A percentile compares a stretch with the other conserved stretches of the same genome.
Conservation (phyloP, 306 rosid genomes). For the Echinosophora koreensis region DNA sequence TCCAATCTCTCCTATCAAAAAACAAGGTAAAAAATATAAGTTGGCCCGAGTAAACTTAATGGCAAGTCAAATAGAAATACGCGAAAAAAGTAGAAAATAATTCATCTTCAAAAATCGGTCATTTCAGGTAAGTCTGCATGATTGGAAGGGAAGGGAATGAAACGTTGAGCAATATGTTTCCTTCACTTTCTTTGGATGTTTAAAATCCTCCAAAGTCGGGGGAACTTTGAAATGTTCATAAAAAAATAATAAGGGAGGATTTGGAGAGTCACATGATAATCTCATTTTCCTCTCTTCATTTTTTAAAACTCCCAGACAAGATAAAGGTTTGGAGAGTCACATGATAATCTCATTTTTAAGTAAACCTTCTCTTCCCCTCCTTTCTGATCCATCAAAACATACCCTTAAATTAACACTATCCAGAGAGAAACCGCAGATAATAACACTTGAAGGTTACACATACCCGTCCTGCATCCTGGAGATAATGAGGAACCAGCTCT, state of each 20-base stretch:
- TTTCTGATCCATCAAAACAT: constrained; percentile 17
- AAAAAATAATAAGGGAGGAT: not conserved
- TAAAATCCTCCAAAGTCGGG: constrained; percentile 25
- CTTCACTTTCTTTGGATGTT: constrained; percentile 17
- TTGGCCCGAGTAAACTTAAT: not conserved
- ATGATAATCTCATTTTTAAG: not conserved
- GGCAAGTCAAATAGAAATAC: not conserved
- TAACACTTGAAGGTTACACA: constrained; percentile 40
- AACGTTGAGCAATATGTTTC: not conserved
- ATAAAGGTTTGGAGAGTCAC: not conserved
- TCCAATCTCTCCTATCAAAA: constrained; percentile 89
- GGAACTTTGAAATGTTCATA: constrained; percentile 7
- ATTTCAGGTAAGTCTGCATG: not conserved
- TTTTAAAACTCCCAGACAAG: constrained; percentile 3
- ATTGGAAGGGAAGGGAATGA: not conserved
- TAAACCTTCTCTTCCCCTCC: not conserved
- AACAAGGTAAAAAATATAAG: constrained; percentile 43
- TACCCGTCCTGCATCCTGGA: constrained; percentile 94
- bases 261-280: constrained; percentile 3
- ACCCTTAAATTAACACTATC: constrained; percentile 32
- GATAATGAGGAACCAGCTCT: constrained; percentile 96
- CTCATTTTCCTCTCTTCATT: constrained; percentile 12
- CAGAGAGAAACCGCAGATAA: constrained; percentile 18
- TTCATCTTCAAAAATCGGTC: not conserved
- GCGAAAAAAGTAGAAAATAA: not conserved